Conservation (phyloP, 2,329 filamentous ascomycete species). For the Cladosporium velox region DNA sequence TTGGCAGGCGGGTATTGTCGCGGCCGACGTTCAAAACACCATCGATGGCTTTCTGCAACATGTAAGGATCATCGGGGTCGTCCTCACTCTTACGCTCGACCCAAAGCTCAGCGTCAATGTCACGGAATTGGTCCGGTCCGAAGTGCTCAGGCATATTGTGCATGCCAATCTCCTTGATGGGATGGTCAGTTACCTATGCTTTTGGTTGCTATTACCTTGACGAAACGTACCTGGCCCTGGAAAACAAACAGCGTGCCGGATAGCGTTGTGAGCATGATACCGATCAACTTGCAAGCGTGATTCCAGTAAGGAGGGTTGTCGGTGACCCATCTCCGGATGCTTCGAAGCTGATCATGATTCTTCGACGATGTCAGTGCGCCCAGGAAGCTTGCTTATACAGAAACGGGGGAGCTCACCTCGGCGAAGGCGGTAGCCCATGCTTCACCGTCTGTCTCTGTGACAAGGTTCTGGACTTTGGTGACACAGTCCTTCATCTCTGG, state of each 20-base stretch:
- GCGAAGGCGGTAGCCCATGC: slow-evolving; percentile 20
- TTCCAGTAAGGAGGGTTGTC: slow-evolving; percentile 42
- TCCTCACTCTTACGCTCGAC: slow-evolving; percentile 68
- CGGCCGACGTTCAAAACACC: slow-evolving; percentile 61
- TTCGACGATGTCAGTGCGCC: slow-evolving; percentile 55
- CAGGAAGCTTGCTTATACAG: neutral
- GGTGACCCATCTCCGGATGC: slow-evolving; percentile 46
- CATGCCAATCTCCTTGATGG: slow-evolving; percentile 60
- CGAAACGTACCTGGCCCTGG: slow-evolving; percentile 56
- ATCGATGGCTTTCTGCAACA: slow-evolving; percentile 43
- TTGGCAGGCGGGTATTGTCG: slow-evolving; percentile 71
- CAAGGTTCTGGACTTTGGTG: slow-evolving; percentile 42
- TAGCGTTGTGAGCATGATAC: slow-evolving; percentile 59
- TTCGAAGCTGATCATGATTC: slow-evolving; percentile 67
- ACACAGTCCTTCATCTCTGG: slow-evolving; percentile 34
- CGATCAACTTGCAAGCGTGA: slow-evolving; percentile 61
- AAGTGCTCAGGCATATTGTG: slow-evolving; percentile 63
- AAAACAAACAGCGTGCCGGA: slow-evolving; percentile 69
- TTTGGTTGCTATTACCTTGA: neutral
- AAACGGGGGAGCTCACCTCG: neutral
- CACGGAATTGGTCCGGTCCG: slow-evolving; percentile 35
- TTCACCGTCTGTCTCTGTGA: slow-evolving; percentile 56
- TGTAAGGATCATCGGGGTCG: slow-evolving; percentile 42
- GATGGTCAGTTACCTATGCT: neutral
- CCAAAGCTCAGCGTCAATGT: slow-evolving; percentile 17